These are phyloP conservation scores for Zygosaccharomyces pseudorouxii DNA, from an alignment of 805 yeast species.

Conservation along the genomic window DNA sequence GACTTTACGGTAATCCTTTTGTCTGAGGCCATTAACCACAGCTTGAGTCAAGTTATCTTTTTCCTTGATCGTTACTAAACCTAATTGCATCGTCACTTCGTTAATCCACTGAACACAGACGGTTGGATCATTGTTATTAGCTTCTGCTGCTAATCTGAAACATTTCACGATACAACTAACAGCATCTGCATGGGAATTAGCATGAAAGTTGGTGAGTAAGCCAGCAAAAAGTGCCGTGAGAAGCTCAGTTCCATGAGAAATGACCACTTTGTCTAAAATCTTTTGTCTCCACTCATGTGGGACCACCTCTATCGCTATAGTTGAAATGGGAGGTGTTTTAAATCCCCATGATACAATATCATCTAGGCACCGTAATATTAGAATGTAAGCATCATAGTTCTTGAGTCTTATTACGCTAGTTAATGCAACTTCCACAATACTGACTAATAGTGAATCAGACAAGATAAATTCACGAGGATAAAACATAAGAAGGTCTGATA, in stretches of 20 bases:
- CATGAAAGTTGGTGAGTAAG: constrained; percentile 63
- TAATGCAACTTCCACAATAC: constrained; percentile 56
- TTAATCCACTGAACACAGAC: constrained; percentile 54
- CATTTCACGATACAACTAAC: constrained; percentile 67
- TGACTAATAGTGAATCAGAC: constrained; percentile 42
- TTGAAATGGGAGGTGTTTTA: constrained; percentile 72
- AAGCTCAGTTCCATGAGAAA: constrained; percentile 52
- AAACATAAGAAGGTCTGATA: constrained; percentile 71
- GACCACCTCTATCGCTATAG: constrained; percentile 46
- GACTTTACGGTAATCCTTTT: constrained; percentile 68
- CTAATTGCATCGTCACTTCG: constrained; percentile 48
- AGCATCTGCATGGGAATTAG: constrained; percentile 66
- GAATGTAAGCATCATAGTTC: constrained; percentile 65
- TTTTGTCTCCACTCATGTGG: constrained; percentile 51
- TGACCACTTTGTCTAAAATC: constrained; percentile 43
- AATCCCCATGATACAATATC: constrained; percentile 86
- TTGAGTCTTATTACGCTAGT: constrained; percentile 46
- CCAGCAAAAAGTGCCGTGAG: constrained; percentile 55
- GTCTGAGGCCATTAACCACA: constrained; percentile 54
- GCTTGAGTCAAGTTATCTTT: constrained; percentile 55
- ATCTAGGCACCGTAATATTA: constrained; percentile 70
- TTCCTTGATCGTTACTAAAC: constrained; percentile 64
- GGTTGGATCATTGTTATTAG: constrained; percentile 37
- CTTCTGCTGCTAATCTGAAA: constrained; percentile 49
- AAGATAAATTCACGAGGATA: constrained; percentile 41